Base-by-base conservation (phyloP, 2,329 filamentous ascomycete genomes). In the Macrophomina pseudophaseolina region DNA sequence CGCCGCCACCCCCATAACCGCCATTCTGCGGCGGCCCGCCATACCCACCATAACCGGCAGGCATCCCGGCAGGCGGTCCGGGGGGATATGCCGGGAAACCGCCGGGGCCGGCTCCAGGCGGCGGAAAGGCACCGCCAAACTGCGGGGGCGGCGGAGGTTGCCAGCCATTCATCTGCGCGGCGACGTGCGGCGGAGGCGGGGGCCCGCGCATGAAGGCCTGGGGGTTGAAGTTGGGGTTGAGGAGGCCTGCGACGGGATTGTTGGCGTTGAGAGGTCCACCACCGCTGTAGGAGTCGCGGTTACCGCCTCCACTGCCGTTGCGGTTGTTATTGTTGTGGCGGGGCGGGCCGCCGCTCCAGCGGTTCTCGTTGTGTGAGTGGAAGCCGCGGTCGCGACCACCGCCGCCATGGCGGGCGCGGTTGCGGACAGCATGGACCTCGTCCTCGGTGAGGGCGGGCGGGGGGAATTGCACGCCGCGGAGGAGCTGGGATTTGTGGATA, bases 401-500 rank as follows among this genome's bases (percentile, higher is more conserved):
- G 12, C 91, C 90, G 72, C 88, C 88, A 56, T 85, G 87, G 64
- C 92, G 86, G n/a, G 90, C 83, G 75, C 90, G 89, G 64, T 86
- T 85, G 74, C 88, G 88, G 51, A 94, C 86, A 7, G 86, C 84
- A 70, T 94, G 90, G 64, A 94, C 88, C 74, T 97, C 94, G 67
- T 86, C 87, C 40, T 87, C 85, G 66, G 91, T 91, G 1, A 99
- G 86, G 9, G 88, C 90, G 1, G 92, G 88, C 1, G 85, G 80
- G 4, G 91, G 88, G 66, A 94, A 85, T 72, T 90, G 88, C 46
- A 94, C 89, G 12, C 95, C 95, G 2, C 93, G 90, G 42, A 99
- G 85, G 14, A 99, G 86, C 91, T 97, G 96, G 5, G 94, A 97
- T 76, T 97, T 97, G 80, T 99, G 95, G 4, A 88, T 82, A 72